phyloP scores from a whole-genome alignment of 208 protist species.

The Leishmania braziliensis region DNA sequence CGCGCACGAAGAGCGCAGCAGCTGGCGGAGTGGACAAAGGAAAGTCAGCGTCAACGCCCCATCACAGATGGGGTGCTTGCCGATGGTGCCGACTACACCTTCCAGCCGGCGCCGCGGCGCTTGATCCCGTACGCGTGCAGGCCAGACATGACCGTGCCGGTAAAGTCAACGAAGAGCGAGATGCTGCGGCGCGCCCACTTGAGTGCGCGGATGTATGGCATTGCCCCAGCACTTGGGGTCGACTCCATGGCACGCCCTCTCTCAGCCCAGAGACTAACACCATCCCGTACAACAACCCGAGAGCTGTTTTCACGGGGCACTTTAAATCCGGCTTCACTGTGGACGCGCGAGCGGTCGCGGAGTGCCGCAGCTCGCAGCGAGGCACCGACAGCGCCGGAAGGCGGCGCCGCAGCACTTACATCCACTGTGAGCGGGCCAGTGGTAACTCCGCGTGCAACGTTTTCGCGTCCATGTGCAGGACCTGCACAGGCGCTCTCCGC shows the following conservation, averaged over 20 bases:
- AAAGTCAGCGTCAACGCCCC: constrained; percentile 31
- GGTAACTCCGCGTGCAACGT: neutral
- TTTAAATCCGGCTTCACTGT: neutral
- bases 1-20: constrained; percentile 42
- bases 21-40: constrained; percentile 41
- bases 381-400: neutral
- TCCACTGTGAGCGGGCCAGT: neutral
- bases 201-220: constrained; percentile 15
- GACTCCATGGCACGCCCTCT: neutral
- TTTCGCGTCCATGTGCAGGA: neutral
- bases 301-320: constrained; percentile 19
- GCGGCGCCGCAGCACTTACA: constrained; percentile 7
- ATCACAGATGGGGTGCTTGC: constrained; percentile 33
- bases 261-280: neutral
- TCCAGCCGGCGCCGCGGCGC: constrained; percentile 54
- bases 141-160: constrained; percentile 56
- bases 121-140: constrained; percentile 80
- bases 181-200: constrained; percentile 56
- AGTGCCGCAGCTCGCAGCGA: neutral
- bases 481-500: neutral
- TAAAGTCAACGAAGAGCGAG: constrained; percentile 59
- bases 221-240: neutral
- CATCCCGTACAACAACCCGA: constrained; percentile 5
- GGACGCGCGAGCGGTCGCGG: neutral
- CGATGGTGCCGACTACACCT: constrained; percentile 40